Base-by-base conservation (phyloP, 345 rosid species). In the Camelina laxa region DNA sequence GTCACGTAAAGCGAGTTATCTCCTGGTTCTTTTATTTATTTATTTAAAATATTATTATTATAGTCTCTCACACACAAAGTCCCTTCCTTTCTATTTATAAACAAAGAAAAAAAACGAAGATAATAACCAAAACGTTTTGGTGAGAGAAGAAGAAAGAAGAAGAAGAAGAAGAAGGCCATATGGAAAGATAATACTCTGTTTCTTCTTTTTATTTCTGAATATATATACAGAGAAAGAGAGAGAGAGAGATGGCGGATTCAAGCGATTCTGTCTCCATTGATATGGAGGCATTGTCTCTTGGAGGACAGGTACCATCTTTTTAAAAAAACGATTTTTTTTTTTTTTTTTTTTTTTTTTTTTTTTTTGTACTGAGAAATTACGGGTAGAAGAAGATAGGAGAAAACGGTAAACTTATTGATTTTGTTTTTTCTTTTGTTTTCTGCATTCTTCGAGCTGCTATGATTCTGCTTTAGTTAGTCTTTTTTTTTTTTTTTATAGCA, bases 231-330 rank as follows among this genome's bases (percentile, higher is more conserved):
- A 38, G 48, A 69, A 66, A 63, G 48, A 67, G 60, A 70, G 76
- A 69, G 57, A 73, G 59, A 67, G 72, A 68, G 31, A 72, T 93
- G 97, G 96, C 82, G 64, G 94, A 89, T 88, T 91, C 96, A 50
- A 91, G 91, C 85, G 96, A 82, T 84, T 89, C 95, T 42, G 90
- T 91, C 70, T 91, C 95, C 80, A 82, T 93, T 69, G 95, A 89
- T 59, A 84, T 91, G 89, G 96, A 91, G 54, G 83, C 88, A 77
- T 75, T 80, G 75, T 80, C 91, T 77, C 87, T 80, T 24, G 79
- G 86, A 60, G 88, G 88, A 65, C 89, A 91, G 97, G 98, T 94
- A 84, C 36, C 9, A 7, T 1, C 7, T 33, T 33, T 33, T 31
- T 33, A 22, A 22, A 22, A 22, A 24, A 24, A 24, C 27, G 27